Evolutionary conservation across 805 yeast genomes (phyloP), one percentile per base, ranked within the genome.

Genomic region (Candida awuae): DNA sequence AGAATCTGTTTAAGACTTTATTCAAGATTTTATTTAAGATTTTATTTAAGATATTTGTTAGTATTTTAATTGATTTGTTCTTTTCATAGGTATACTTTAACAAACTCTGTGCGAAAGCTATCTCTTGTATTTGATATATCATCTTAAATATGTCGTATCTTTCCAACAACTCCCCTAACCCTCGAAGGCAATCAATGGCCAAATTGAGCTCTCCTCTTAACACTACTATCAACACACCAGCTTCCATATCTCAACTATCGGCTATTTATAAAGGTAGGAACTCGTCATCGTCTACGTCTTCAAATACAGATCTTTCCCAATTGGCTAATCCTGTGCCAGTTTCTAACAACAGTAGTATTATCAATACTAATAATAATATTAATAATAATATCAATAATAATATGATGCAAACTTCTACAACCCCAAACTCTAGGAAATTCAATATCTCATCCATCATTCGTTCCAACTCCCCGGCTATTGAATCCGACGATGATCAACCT

Each of bases 171-270:
- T 15, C 19, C 15, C 4, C 27, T 19, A 3, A 18, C 15, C 12
- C 15, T 17, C 26, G 64, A 42, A 37, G 62, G 29, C 53, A 56
- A 6, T 61, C 66, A 3, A 61, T 58, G 52, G 63, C 62, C 7
- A 54, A 55, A 38, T 44, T 61, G 3, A 52, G 54, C 1, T 54
- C 65, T 5, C 60, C 62, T 2, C 17, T 47, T n/a, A 30, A 42
- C n/a, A n/a, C n/a, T n/a, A n/a, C n/a, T n/a, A n/a, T n/a, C 42
- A 37, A 51, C 35, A 29, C 53, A 2, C 46, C 43, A 17, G 33
- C 31, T 7, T 39, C 47, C 27, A 15, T 23, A 10, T 36, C 40
- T 17, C 35, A 45, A 10, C 23, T 41, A 19, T 23, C 35, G 4
- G 36, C 33, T 32, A 16, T 42, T 15, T 29, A 27, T 30, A 42